Evolutionary conservation across 176 grass and related monocot genomes (phyloP).

Genomic region (Pontederia crassipes): DNA sequence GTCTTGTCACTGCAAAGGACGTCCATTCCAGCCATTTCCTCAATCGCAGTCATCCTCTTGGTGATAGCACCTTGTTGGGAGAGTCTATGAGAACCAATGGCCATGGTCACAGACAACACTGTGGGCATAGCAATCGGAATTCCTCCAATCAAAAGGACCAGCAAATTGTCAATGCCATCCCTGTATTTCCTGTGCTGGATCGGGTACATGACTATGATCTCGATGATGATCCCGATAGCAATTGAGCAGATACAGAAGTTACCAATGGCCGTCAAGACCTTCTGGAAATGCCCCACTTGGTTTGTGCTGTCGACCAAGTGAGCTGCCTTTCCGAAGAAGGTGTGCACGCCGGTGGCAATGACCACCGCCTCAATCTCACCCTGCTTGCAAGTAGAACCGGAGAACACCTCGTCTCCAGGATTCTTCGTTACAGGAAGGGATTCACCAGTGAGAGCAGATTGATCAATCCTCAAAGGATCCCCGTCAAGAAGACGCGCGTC

Average conservation of each 20-base stretch:
- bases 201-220: constrained; percentile 99
- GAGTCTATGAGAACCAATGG: constrained; percentile 11
- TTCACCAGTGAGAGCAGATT: constrained; percentile 87
- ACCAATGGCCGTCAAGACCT: constrained; percentile 87
- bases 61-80: constrained; percentile 12
- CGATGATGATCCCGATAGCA: constrained; percentile 63
- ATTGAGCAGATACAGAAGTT: constrained; percentile 99
- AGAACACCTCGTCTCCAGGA: constrained; percentile 87
- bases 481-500: constrained; percentile 94
- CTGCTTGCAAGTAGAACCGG: constrained; percentile 88
- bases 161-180: constrained; percentile 45
- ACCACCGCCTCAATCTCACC: constrained; percentile 99
- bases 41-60: constrained; percentile 13
- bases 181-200: constrained; percentile 76
- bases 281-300: constrained; percentile 92
- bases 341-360: constrained; percentile 97
- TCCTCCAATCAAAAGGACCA: constrained; percentile 15
- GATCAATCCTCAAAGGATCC: constrained; percentile 84
- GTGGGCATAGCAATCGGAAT: constrained; percentile 15
- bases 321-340: constrained; percentile 97
- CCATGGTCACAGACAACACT: constrained; percentile 12
- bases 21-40: constrained; percentile 19
- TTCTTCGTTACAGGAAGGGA: constrained; percentile 71
- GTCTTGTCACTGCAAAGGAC: constrained; percentile 18
- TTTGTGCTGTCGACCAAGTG: constrained; percentile 99